These are phyloP conservation scores for Jacaranda mimosifolia DNA, from an alignment of 257 asterid species.

Conservation along the genomic window DNA sequence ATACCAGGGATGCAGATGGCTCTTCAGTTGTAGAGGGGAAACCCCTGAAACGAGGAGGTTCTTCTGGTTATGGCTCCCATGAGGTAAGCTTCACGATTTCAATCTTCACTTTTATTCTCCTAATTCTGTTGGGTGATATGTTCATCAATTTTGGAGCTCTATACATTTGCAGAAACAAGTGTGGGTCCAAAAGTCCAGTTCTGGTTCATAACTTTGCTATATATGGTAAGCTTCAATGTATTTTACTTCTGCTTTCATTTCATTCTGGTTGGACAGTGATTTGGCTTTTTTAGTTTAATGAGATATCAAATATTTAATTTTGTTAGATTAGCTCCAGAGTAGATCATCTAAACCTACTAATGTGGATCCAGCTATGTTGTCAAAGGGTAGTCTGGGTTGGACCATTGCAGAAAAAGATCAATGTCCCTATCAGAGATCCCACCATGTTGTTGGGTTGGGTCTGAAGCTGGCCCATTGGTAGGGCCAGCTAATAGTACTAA, in stretches of 20 bases:
- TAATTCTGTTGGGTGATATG: neutral
- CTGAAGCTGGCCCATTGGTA: no score
- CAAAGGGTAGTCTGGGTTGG: neutral
- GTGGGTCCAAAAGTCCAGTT: slow-evolving; percentile 89
- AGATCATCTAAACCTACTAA: neutral
- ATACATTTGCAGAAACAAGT: slow-evolving; percentile 73
- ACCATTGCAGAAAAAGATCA: neutral
- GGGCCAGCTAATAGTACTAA: neutral
- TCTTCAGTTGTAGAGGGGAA: slow-evolving; percentile 63
- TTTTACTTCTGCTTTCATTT: slow-evolving; percentile 13
- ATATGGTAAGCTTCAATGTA: slow-evolving; percentile 51
- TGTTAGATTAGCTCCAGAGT: neutral
- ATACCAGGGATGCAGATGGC: slow-evolving; percentile 59
- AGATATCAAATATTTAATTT: neutral
- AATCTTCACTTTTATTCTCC: slow-evolving; percentile 20
- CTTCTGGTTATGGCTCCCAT: slow-evolving; percentile 58
- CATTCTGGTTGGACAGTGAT: neutral
- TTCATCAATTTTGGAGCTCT: slow-evolving; percentile 11
- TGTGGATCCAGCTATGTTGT: neutral
- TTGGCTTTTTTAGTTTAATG: neutral
- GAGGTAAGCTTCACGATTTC: slow-evolving; percentile 54
- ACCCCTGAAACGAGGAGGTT: slow-evolving; percentile 63
- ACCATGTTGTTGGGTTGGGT: no score
- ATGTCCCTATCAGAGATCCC: no score
- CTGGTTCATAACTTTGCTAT: slow-evolving; percentile 63